phyloP scores from a whole-genome alignment of 2,329 filamentous ascomycete genomes.

The Fusarium equiseti region DNA sequence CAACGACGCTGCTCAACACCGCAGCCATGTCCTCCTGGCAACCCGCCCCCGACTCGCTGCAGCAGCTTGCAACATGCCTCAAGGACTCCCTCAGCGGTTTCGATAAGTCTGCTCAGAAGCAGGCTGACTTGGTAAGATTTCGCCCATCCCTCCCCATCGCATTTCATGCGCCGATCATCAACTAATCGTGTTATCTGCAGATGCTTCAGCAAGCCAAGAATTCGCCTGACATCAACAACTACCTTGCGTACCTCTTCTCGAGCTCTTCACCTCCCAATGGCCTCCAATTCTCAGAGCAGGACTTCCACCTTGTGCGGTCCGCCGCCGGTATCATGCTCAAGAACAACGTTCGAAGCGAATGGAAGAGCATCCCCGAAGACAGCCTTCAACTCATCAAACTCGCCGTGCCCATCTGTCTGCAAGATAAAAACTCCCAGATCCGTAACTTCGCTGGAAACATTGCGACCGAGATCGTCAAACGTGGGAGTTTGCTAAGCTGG shows the following conservation, averaged over 20 bases:
- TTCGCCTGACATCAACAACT: constrained; percentile 96
- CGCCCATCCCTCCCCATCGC: constrained; percentile 10
- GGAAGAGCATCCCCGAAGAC: constrained; percentile 78
- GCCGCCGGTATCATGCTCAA: constrained; percentile 95
- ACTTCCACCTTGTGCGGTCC: constrained; percentile 83
- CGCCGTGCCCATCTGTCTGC: constrained; percentile 80
- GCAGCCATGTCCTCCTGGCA: constrained; percentile 88
- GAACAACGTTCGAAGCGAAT: constrained; percentile 84
- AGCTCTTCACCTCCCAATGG: constrained; percentile 72
- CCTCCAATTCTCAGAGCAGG: constrained; percentile 67
- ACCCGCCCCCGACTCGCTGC: constrained; percentile 86
- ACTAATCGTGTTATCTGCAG: constrained; percentile 61
- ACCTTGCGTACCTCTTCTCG: constrained; percentile 91
- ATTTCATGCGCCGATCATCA: constrained; percentile 22
- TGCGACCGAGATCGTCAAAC: constrained; percentile 89
- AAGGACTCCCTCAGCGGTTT: constrained; percentile 91
- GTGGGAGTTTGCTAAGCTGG: constrained; percentile 90
- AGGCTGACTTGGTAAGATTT: constrained; percentile 82
- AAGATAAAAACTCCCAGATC: constrained; percentile 85
- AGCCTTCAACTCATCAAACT: constrained; percentile 84
- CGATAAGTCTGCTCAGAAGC: constrained; percentile 83
- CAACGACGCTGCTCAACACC: constrained; percentile 28
- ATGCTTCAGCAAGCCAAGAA: constrained; percentile 91
- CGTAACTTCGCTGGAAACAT: constrained; percentile 92
- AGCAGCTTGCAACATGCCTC: constrained; percentile 88